A percentile compares a stretch with the other conserved stretches of the same genome.
phyloP scores from a whole-genome alignment of 176 grass and related monocot genomes.

The Tuctoria greenei region DNA sequence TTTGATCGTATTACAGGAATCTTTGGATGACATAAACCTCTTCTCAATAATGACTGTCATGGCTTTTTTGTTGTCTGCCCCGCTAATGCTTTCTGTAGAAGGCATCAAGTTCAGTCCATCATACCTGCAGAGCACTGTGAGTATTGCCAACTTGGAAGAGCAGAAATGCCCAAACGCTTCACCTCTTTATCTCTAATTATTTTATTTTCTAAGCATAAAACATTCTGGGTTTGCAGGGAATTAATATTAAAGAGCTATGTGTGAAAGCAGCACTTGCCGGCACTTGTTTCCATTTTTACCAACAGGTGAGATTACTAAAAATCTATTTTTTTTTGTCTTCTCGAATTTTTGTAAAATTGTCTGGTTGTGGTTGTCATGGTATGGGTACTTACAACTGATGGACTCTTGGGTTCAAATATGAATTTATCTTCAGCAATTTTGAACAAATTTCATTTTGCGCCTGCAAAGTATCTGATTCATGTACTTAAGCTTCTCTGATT shows the following conservation, averaged over 20 bases:
- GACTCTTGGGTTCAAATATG: neutral
- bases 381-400: neutral
- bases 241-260: constrained; percentile 71
- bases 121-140: constrained; percentile 72
- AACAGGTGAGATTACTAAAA: constrained; percentile 62
- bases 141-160: constrained; percentile 26
- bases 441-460: neutral
- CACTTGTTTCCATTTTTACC: constrained; percentile 89
- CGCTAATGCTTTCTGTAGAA: constrained; percentile 67
- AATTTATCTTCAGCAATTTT: neutral
- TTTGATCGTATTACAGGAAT: constrained; percentile 52
- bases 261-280: constrained; percentile 62
- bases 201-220: neutral
- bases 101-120: constrained; percentile 78
- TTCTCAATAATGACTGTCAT: constrained; percentile 93
- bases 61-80: constrained; percentile 78
- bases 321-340: constrained; percentile 8
- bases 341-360: constrained; percentile 10
- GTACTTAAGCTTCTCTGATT: neutral
- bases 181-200: constrained; percentile 7
- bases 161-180: neutral
- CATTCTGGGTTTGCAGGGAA: constrained; percentile 52
- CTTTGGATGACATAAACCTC: constrained; percentile 82
- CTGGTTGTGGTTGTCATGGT: neutral
- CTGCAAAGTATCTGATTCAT: neutral